phyloP scores from a whole-genome alignment of 225 moss, liverwort and hornwort genomes.

The Neckera pumila region DNA sequence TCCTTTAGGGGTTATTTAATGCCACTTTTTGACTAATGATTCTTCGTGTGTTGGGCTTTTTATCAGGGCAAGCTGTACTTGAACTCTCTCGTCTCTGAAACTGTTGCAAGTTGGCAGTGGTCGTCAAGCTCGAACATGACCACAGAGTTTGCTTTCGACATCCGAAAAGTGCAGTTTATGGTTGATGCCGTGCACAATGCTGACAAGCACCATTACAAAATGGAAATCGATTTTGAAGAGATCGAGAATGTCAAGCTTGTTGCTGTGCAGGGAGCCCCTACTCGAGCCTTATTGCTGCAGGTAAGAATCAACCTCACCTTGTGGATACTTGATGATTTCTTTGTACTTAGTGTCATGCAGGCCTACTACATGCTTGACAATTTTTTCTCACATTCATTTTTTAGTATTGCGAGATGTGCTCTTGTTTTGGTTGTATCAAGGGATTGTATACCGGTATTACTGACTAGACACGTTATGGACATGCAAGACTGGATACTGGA shows the following conservation, averaged over 20 bases:
- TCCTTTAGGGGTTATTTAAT: background rate
- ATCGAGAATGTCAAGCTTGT: conserved; percentile 31
- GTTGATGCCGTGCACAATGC: background rate
- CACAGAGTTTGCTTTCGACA: conserved; percentile 35
- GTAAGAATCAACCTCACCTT: conserved; percentile 5
- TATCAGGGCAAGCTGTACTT: conserved; percentile 34
- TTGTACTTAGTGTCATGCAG: background rate
- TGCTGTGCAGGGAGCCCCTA: conserved; percentile 5
- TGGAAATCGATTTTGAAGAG: conserved; percentile 47
- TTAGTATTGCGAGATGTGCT: background rate
- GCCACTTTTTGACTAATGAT: background rate
- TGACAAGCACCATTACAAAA: conserved; percentile 23
- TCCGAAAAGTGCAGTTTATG: conserved; percentile 21
- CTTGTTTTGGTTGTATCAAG: background rate
- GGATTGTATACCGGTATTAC: background rate
- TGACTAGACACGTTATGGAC: background rate
- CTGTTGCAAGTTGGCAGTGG: conserved; percentile 23
- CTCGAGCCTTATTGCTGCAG: conserved; percentile 34
- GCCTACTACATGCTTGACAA: background rate
- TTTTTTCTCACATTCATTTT: background rate
- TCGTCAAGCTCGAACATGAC: conserved; percentile 20
- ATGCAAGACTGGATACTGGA: background rate
- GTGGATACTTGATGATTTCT: background rate
- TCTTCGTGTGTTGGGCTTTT: background rate
- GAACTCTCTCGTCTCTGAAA: conserved; percentile 16